Evolutionary conservation across 352 stramenopile species (phyloP).

Genomic region (Phytophthora ramorum): DNA sequence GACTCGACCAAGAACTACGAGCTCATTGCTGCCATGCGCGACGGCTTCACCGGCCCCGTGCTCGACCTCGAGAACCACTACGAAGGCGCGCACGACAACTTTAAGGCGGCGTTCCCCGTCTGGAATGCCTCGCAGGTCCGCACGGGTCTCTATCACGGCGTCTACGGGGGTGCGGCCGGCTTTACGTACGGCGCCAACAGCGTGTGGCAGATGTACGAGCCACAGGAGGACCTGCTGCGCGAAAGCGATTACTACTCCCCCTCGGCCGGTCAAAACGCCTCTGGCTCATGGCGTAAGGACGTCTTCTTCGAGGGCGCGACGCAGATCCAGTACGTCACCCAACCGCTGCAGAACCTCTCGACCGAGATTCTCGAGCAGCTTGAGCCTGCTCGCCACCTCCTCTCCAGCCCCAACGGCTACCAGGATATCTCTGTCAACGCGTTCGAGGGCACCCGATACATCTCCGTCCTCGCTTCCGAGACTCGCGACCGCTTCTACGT

Average conservation of each 20-base stretch:
- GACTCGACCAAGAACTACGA: conserved; percentile 33
- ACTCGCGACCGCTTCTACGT: conserved; percentile 18
- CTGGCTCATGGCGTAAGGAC: conserved; percentile 26
- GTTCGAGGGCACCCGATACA: conserved; percentile 27
- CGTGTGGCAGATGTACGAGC: conserved; percentile 38
- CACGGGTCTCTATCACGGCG: conserved; percentile 30
- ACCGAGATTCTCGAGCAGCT: conserved; percentile 15
- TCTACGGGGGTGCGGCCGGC: conserved; percentile 23
- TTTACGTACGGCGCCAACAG: conserved; percentile 35
- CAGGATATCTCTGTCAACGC: conserved; percentile 14
- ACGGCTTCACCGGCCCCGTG: conserved; percentile 23
- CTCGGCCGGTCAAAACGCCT: conserved; percentile 18
- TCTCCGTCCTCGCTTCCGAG: conserved; percentile 24
- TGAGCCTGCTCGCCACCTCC: conserved; percentile 18
- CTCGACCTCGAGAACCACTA: conserved; percentile 36
- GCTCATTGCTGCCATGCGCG: conserved; percentile 16
- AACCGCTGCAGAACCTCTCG: conserved; percentile 18
- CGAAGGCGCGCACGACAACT: conserved; percentile 24
- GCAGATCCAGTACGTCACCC: conserved; percentile 25
- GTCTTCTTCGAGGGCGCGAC: conserved; percentile 21
- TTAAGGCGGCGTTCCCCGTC: conserved; percentile 7
- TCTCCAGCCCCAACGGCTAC: conserved; percentile 7
- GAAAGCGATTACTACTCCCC: conserved; percentile 28
- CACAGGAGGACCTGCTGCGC: conserved; percentile 9
- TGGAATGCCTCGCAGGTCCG: conserved; percentile 32